Evolutionary conservation across 345 rosid genomes (phyloP).

Genomic region (Salix koriyanagi): DNA sequence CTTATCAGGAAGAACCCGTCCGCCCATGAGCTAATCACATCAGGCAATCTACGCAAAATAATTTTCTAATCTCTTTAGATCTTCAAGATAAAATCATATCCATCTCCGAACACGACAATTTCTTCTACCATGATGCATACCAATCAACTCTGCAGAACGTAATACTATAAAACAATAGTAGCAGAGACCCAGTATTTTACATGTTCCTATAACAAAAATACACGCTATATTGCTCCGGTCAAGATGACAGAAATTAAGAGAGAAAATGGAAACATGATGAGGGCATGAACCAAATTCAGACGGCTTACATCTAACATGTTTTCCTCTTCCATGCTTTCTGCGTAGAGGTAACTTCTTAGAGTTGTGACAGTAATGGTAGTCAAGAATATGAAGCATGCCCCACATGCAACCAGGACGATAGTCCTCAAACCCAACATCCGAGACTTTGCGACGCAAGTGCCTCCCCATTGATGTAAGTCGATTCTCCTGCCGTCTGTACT

Average conservation of each 20-base stretch:
- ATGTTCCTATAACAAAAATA: too few species aligned
- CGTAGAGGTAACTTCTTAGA: conserved; percentile 26
- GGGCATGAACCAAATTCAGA: background rate
- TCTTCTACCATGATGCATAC: too few species aligned
- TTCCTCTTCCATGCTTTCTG: conserved; percentile 33
- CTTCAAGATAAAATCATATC: too few species aligned
- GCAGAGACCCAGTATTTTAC: too few species aligned
- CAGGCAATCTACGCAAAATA: too few species aligned
- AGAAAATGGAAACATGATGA: background rate
- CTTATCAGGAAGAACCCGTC: background rate
- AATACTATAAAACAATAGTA: too few species aligned
- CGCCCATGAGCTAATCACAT: too few species aligned
- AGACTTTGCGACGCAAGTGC: conserved; percentile 27
- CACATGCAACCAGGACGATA: conserved; percentile 53
- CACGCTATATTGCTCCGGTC: too few species aligned
- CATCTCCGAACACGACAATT: too few species aligned
- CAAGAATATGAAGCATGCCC: conserved; percentile 54
- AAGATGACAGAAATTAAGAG: too few species aligned
- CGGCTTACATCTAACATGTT: conserved; percentile 38
- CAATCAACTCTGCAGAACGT: too few species aligned
- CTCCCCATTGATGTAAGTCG: conserved; percentile 26
- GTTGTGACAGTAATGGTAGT: conserved; percentile 46
- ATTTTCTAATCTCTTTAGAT: too few species aligned
- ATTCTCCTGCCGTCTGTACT: background rate
- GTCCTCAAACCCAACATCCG: conserved; percentile 31